These are phyloP conservation scores for Chlorophyllum brunneum DNA, from an alignment of 768 basidiomycete genomes.

Conservation along the genomic window DNA sequence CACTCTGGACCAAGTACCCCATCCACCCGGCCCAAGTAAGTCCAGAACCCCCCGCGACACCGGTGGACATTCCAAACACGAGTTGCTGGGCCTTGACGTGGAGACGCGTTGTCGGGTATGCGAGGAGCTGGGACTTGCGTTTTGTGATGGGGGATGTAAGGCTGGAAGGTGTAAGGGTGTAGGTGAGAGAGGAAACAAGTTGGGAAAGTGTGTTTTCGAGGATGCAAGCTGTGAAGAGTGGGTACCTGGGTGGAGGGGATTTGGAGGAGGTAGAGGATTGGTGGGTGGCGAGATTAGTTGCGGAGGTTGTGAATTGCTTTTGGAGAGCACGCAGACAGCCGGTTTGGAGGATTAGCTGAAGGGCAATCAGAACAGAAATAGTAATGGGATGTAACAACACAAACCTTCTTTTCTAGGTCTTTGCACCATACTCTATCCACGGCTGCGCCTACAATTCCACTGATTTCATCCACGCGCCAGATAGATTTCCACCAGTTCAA, in stretches of 20 bases:
- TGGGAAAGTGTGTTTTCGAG: constrained; percentile 59
- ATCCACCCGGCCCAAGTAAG: constrained; percentile 62
- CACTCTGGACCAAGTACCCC: constrained; percentile 40
- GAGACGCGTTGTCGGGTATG: constrained; percentile 51
- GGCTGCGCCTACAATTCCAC: constrained; percentile 30
- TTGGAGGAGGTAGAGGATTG: constrained; percentile 1
- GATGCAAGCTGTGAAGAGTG: constrained; percentile 44
- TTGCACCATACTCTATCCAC: constrained; percentile 39
- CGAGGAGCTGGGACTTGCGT: constrained; percentile 51
- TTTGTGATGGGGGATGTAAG: constrained; percentile 48
- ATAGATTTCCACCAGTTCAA: constrained; percentile 46
- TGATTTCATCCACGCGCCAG: constrained; percentile 44
- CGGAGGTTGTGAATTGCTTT: constrained; percentile 34
- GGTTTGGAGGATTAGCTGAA: constrained; percentile 60
- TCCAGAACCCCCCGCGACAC: constrained; percentile 44
- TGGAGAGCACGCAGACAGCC: constrained; percentile 54
- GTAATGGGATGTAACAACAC: constrained; percentile 1
- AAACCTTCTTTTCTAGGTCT: constrained; percentile 49
- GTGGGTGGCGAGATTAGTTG: constrained; percentile 27
- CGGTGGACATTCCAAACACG: constrained; percentile 46
- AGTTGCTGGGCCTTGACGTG: constrained; percentile 63
- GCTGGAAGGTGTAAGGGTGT: constrained; percentile 37
- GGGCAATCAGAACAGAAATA: no score
- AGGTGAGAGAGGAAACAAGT: constrained; percentile 40
- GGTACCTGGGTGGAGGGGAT: constrained; percentile 2